phyloP scores from a whole-genome alignment of 169 alveolate genomes.

The Amoebophrya sp. region DNA sequence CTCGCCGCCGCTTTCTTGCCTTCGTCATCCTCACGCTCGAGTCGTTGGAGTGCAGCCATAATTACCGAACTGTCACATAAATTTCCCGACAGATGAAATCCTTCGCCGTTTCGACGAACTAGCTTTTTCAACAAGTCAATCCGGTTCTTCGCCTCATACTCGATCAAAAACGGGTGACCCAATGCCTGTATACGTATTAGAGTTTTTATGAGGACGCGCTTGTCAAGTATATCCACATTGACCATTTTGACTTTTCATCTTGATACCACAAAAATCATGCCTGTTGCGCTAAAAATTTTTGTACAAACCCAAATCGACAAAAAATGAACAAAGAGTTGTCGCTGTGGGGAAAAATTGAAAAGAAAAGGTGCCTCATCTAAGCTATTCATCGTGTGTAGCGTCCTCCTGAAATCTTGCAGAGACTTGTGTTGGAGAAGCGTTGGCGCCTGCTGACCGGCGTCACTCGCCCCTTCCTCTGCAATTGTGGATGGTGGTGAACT shows the following conservation, averaged over 20 bases:
- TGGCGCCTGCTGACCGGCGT: background rate
- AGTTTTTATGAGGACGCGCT: too few species aligned
- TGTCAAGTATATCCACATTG: too few species aligned
- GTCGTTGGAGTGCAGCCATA: background rate
- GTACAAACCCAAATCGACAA: too few species aligned
- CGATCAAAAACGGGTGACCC: background rate
- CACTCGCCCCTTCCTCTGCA: background rate
- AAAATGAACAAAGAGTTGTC: too few species aligned
- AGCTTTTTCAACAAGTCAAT: background rate
- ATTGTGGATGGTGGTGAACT: background rate
- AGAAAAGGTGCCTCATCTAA: too few species aligned
- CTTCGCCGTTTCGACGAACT: background rate
- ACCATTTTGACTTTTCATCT: too few species aligned
- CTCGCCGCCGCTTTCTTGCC: too few species aligned
- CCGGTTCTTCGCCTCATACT: conserved; percentile 18
- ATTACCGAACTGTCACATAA: background rate
- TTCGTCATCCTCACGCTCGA: background rate
- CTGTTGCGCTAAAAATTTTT: too few species aligned
- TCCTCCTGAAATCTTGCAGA: background rate
- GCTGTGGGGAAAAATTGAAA: too few species aligned
- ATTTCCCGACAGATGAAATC: background rate
- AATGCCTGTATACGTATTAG: too few species aligned
- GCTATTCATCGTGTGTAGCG: background rate
- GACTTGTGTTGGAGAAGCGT: background rate
- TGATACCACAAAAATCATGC: too few species aligned